phyloP scores from a whole-genome alignment of 495 filamentous ascomycete genomes.

The Aspergillus cavernicola region DNA sequence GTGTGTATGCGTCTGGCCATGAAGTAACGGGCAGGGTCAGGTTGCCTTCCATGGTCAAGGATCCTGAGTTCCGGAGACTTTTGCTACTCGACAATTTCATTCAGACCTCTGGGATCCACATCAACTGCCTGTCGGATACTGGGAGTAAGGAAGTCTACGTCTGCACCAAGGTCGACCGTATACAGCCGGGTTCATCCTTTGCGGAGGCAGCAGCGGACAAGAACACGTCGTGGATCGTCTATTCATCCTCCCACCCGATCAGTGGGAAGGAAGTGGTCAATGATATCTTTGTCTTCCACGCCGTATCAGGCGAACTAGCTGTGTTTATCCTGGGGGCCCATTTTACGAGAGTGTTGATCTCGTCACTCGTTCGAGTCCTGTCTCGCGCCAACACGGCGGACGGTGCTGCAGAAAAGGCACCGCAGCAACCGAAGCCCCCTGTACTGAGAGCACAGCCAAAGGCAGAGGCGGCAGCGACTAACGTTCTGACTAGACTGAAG shows the following conservation, averaged over 20 bases:
- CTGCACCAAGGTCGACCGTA: background rate
- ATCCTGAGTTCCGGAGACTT: background rate
- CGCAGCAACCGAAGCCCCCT: background rate
- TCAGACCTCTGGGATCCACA: background rate
- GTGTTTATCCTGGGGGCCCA: background rate
- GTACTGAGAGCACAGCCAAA: background rate
- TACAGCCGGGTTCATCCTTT: background rate
- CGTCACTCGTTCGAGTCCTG: background rate
- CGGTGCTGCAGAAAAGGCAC: background rate
- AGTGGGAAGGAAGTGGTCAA: background rate
- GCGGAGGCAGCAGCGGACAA: background rate
- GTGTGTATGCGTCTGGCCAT: background rate
- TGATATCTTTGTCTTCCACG: slow-evolving; percentile 1
- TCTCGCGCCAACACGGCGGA: background rate
- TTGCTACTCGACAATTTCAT: background rate
- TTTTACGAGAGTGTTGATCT: background rate
- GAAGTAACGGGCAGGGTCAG: background rate
- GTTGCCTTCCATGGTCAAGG: background rate
- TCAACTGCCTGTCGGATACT: background rate
- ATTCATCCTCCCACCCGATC: background rate
- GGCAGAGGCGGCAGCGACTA: background rate
- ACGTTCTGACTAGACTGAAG: background rate
- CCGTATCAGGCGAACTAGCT: background rate
- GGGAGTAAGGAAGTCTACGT: background rate
- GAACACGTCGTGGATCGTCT: background rate